Conservation (phyloP, 371 early-diverging fungal species). For the Mucor irregularis region DNA sequence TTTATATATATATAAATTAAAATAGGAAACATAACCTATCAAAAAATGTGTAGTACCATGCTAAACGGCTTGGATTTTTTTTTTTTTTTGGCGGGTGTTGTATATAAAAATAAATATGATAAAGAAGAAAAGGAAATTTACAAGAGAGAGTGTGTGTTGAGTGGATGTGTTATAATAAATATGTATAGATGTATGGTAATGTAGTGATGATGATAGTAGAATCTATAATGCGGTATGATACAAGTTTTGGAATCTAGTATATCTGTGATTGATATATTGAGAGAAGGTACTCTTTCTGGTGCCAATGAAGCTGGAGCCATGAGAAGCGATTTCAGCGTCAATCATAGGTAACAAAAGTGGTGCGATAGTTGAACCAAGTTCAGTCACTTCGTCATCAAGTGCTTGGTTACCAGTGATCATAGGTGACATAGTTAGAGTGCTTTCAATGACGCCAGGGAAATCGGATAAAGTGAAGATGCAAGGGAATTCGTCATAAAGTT, state of each 20-base stretch:
- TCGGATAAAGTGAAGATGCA: conserved; percentile 58
- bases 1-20: background rate
- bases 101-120: background rate
- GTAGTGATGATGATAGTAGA: background rate
- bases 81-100: background rate
- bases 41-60: background rate
- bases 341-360: conserved; percentile 41
- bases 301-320: conserved; percentile 39
- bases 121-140: background rate
- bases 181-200: background rate
- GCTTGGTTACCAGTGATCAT: conserved; percentile 18
- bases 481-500: conserved; percentile 44
- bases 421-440: conserved; percentile 20
- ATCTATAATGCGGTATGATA: conserved; percentile 11
- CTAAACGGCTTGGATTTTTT: background rate
- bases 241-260: conserved; percentile 24
- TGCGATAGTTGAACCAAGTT: conserved; percentile 8
- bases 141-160: background rate
- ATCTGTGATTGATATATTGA: conserved; percentile 38
- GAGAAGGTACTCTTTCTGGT: conserved; percentile 52
- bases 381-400: conserved; percentile 12
- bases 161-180: background rate
- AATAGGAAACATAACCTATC: conserved; percentile 3
- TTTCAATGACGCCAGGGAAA: conserved; percentile 38
- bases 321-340: conserved; percentile 50